These are phyloP conservation scores for Gossypium aridum DNA, from an alignment of 441 rosid species.

Conservation along the genomic window DNA sequence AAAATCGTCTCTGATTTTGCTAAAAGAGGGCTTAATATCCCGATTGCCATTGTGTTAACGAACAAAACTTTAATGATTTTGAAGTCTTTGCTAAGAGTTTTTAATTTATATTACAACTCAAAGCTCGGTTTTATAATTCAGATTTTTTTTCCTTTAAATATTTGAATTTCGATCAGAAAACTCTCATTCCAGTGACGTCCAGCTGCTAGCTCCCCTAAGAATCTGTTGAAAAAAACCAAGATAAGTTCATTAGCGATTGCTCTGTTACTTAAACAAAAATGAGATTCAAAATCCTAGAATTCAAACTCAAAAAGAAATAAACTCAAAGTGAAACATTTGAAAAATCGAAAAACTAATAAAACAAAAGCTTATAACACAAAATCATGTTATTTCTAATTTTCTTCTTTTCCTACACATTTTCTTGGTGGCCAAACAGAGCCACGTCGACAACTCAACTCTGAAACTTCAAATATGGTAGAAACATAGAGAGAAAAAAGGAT, in stretches of 20 bases:
- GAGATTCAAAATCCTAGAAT: not conserved
- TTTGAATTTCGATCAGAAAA: slow-evolving; percentile 1
- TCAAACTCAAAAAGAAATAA: not conserved
- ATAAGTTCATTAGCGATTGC: not conserved
- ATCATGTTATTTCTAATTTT: not conserved
- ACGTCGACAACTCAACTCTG: not conserved
- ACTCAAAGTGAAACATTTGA: not conserved
- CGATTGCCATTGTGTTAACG: slow-evolving; percentile 30
- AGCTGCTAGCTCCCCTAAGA: not conserved
- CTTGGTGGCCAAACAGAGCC: slow-evolving; percentile 13
- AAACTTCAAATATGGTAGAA: not conserved
- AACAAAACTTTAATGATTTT: not conserved
- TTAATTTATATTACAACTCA: not conserved
- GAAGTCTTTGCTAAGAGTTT: not conserved
- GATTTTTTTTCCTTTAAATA: not conserved
- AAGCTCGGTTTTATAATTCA: not conserved
- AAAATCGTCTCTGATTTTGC: slow-evolving; percentile 28
- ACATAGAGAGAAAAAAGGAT: not conserved
- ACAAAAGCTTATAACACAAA: not conserved
- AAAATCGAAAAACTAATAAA: not conserved
- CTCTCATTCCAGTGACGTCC: not conserved
- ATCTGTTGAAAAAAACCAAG: not conserved
- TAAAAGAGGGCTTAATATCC: slow-evolving; percentile 25
- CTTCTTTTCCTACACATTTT: not conserved
- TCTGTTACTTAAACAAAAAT: not conserved